phyloP scores from a whole-genome alignment of 2,329 filamentous ascomycete genomes.

The Aureobasidium subglaciale region DNA sequence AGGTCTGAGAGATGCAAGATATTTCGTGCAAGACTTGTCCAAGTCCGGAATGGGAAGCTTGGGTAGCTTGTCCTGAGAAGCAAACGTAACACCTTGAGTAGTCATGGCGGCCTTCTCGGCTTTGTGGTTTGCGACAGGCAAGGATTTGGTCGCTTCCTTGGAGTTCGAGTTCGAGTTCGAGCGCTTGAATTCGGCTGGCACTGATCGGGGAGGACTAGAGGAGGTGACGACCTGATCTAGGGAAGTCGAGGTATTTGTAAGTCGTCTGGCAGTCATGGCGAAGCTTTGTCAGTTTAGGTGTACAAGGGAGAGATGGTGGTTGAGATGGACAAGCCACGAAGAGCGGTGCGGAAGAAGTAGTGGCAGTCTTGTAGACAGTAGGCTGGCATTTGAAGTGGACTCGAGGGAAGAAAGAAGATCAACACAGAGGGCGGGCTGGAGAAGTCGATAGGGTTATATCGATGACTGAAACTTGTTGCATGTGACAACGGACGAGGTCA shows the following conservation, averaged over 20 bases:
- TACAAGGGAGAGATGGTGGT: conserved; percentile 72
- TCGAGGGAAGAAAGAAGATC: neutral
- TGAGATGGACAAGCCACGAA: conserved; percentile 77
- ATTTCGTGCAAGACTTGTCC: conserved; percentile 68
- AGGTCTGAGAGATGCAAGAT: conserved; percentile 70
- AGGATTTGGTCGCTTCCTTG: conserved; percentile 47
- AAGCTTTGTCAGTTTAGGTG: conserved; percentile 49
- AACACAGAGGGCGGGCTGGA: neutral
- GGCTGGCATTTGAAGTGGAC: conserved; percentile 55
- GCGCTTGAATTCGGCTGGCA: conserved; percentile 34
- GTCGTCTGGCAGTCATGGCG: conserved; percentile 59
- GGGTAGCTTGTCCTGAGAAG: conserved; percentile 77
- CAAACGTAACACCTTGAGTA: conserved; percentile 71
- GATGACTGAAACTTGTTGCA: neutral
- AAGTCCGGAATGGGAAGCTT: conserved; percentile 91
- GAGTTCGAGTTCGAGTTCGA: conserved; percentile 45
- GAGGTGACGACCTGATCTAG: conserved; percentile 60
- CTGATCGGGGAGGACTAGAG: conserved; percentile 27
- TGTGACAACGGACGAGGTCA: conserved; percentile 5
- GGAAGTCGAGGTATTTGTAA: conserved; percentile 60
- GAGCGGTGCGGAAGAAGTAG: conserved; percentile 85
- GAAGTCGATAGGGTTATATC: neutral
- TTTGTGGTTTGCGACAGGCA: conserved; percentile 39
- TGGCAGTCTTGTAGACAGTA: conserved; percentile 83
- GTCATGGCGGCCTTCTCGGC: conserved; percentile 46